These are phyloP conservation scores for Cyclotella atomus DNA, from an alignment of 108 stramenopile genomes.

Conservation along the genomic window DNA sequence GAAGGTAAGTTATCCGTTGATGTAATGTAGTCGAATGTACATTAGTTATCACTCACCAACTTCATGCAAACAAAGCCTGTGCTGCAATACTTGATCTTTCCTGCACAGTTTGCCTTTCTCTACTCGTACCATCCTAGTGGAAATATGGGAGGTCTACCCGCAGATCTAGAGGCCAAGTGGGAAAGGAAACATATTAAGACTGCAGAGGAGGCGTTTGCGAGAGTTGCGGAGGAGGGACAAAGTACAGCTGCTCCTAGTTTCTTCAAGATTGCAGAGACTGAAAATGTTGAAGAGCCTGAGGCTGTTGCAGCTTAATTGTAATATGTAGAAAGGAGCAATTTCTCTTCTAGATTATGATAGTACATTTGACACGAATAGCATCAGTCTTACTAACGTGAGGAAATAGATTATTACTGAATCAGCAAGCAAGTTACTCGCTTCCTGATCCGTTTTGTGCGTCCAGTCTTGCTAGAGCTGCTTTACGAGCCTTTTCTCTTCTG, in stretches of 20 bases:
- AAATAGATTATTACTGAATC: no score
- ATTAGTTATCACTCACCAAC: not conserved
- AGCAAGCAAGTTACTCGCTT: conserved; percentile 21
- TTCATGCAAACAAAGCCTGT: conserved; percentile 48
- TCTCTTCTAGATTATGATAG: no score
- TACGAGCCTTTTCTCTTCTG: conserved; percentile 77
- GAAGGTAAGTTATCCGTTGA: conserved; percentile 56
- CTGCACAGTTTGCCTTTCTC: conserved; percentile 88
- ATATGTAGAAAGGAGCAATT: no score
- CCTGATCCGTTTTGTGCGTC: conserved; percentile 45
- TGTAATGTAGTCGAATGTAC: not conserved
- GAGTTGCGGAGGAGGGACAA: conserved; percentile 62
- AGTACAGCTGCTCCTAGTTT: conserved; percentile 70
- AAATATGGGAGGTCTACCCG: conserved; percentile 74
- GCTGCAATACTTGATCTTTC: conserved; percentile 89
- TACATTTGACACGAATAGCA: not conserved
- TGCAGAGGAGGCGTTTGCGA: conserved; percentile 77
- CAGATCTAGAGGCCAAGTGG: conserved; percentile 71
- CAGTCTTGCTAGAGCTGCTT: conserved; percentile 81
- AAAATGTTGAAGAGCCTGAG: conserved; percentile 14
- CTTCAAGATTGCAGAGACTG: conserved; percentile 78
- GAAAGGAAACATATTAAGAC: conserved; percentile 61
- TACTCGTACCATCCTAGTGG: conserved; percentile 91
- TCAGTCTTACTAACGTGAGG: not conserved
- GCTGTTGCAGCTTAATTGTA: conserved; percentile 22